Conservation (phyloP, 2,329 filamentous ascomycete genomes). For the Paradendryphiella salina region DNA sequence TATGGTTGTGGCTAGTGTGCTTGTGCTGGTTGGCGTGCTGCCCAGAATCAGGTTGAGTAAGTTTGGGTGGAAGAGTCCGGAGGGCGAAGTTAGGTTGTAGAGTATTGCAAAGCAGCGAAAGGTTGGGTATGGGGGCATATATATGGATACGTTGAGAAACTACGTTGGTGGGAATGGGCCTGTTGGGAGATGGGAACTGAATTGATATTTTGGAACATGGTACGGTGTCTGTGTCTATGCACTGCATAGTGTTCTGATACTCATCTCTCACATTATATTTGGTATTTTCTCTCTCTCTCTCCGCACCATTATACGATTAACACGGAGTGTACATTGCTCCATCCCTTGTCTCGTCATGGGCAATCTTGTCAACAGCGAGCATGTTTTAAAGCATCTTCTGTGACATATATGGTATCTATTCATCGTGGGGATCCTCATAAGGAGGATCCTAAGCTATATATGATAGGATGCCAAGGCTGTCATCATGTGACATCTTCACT, state of each 20-base stretch:
- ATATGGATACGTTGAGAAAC: not conserved
- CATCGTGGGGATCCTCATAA: too few species aligned
- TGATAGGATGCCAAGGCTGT: too few species aligned
- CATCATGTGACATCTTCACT: too few species aligned
- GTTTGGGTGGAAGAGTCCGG: conserved; percentile 60
- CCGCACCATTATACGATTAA: too few species aligned
- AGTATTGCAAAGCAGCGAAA: not conserved
- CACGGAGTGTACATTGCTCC: too few species aligned
- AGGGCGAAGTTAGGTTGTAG: conserved; percentile 8
- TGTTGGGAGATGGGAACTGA: too few species aligned
- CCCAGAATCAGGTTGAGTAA: conserved; percentile 83
- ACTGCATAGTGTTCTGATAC: too few species aligned
- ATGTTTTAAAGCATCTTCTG: too few species aligned
- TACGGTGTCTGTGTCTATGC: not conserved
- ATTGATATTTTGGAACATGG: not conserved
- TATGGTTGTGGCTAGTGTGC: conserved; percentile 64
- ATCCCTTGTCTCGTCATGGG: too few species aligned
- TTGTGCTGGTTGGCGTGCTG: conserved; percentile 72
- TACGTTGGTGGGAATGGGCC: not conserved
- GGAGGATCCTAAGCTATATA: too few species aligned
- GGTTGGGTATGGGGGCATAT: not conserved
- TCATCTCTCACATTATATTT: not conserved
- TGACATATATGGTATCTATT: too few species aligned
- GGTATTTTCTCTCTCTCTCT: not conserved
- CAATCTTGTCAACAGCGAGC: too few species aligned